A percentile compares a stretch with the other conserved stretches of the same genome.
These are phyloP conservation scores for Anthracocystis setariae DNA, from an alignment of 1,284 basidiomycete species.

Conservation along the genomic window DNA sequence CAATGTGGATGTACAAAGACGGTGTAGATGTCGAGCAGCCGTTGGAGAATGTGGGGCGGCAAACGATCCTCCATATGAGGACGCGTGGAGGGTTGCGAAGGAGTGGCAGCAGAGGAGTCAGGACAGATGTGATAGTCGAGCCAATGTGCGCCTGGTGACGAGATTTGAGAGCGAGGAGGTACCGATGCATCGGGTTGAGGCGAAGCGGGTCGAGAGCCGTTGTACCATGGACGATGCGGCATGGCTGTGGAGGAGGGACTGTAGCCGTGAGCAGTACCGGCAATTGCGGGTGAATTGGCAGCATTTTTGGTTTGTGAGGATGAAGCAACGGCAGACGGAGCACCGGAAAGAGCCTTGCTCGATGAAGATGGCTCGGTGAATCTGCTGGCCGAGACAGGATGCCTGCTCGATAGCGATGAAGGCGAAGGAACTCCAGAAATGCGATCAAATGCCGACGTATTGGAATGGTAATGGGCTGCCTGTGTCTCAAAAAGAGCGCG, in stretches of 20 bases:
- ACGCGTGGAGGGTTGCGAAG: conserved; percentile 4
- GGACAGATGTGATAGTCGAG: conserved; percentile 24
- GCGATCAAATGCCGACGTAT: conserved; percentile 9
- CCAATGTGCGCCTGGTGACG: conserved; percentile 24
- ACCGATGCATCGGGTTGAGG: conserved; percentile 20
- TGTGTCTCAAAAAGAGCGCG: conserved; percentile 12
- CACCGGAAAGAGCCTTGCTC: not conserved
- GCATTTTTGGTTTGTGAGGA: conserved; percentile 7
- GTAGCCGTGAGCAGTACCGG: conserved; percentile 17
- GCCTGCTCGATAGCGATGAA: conserved; percentile 14
- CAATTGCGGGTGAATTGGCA: conserved; percentile 18
- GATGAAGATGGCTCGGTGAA: conserved; percentile 10
- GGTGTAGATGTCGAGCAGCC: conserved; percentile 46
- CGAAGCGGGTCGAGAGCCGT: conserved; percentile 28
- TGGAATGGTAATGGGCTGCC: conserved; percentile 3
- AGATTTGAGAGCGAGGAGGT: conserved; percentile 22
- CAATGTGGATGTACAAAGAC: conserved; percentile 54
- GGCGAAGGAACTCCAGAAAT: conserved; percentile 10
- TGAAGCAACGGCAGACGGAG: not conserved
- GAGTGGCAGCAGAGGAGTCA: conserved; percentile 14
- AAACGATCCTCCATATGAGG: conserved; percentile 30
- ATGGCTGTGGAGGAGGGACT: conserved; percentile 23
- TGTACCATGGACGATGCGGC: conserved; percentile 27
- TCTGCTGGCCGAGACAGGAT: conserved; percentile 34
- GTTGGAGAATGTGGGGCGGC: conserved; percentile 28